phyloP scores from a whole-genome alignment of 257 asterid species.

The Salvia rosmarinus region DNA sequence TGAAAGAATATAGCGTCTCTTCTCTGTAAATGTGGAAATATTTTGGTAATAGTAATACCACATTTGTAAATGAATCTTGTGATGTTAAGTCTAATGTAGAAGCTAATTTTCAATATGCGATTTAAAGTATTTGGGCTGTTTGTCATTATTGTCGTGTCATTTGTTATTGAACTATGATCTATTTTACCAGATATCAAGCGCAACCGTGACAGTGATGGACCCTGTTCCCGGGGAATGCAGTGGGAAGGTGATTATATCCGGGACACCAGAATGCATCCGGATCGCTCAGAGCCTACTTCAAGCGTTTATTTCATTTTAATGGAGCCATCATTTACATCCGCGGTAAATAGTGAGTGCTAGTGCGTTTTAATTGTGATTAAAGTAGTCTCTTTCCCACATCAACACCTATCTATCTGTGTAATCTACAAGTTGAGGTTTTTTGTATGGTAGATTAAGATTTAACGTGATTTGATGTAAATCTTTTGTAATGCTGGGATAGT shows the following conservation, averaged over 20 bases:
- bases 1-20: neutral
- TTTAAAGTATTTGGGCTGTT: too few species aligned
- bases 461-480: conserved; percentile 23
- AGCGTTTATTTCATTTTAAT: conserved; percentile 47
- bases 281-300: conserved; percentile 59
- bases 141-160: neutral
- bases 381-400: neutral
- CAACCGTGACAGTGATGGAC: conserved; percentile 42
- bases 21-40: neutral
- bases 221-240: conserved; percentile 47
- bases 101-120: too few species aligned
- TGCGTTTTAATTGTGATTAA: conserved; percentile 9
- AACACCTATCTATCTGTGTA: neutral
- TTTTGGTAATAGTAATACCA: neutral
- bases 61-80: neutral
- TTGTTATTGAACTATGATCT: neutral
- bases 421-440: neutral
- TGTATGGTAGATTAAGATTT: conserved; percentile 4
- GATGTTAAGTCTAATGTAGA: neutral
- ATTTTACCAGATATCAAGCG: conserved; percentile 50
- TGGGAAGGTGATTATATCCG: conserved; percentile 57
- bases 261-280: conserved; percentile 48
- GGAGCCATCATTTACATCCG: neutral
- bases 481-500: conserved; percentile 7
- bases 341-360: conserved; percentile 7